phyloP scores from a whole-genome alignment of 129 eudicot species.

The Centrapalus pauciflorus region DNA sequence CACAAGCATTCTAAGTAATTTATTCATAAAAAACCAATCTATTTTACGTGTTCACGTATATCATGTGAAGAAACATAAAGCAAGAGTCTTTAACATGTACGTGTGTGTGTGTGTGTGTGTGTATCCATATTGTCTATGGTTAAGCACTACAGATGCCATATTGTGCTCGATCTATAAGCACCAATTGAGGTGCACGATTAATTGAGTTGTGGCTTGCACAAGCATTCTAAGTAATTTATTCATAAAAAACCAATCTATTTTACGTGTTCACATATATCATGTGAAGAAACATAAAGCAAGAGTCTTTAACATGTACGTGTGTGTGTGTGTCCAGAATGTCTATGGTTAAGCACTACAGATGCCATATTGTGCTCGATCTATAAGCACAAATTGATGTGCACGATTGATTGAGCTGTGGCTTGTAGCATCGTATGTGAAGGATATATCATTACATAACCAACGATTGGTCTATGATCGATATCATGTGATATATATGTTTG shows the following conservation, averaged over 20 bases:
- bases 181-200: too few relatives aligned
- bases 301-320: background rate
- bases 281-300: background rate
- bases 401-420: background rate
- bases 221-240: background rate
- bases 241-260: constrained; percentile 2
- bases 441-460: background rate
- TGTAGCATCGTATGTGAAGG: background rate
- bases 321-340: background rate
- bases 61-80: background rate
- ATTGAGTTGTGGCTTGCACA: too few relatives aligned
- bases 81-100: background rate
- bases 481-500: constrained; percentile 14
- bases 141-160: background rate
- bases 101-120: background rate
- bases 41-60: too few relatives aligned
- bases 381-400: constrained; percentile 9
- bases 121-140: background rate
- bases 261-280: constrained; percentile 7
- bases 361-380: background rate
- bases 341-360: background rate
- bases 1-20: constrained; percentile 8
- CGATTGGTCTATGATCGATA: background rate
- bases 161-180: background rate
- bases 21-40: constrained; percentile 1